Conservation (phyloP, 306 rosid species). For the Macrotyloma uniflorum region DNA sequence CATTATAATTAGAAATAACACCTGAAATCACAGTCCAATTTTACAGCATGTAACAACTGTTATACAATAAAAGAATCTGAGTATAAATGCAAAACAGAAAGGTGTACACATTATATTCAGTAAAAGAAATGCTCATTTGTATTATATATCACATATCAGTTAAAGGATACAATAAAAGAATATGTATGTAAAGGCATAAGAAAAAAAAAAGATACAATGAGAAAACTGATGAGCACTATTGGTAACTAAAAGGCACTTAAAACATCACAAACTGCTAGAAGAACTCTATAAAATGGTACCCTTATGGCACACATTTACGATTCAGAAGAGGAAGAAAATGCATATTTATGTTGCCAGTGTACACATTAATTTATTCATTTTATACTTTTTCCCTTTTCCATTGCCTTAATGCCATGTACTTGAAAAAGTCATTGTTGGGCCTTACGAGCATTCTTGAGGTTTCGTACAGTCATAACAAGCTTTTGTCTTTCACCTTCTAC, state of each 20-base stretch:
- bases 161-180: constrained; percentile 48
- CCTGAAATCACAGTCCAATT: background rate
- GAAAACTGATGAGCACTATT: constrained; percentile 34
- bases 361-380: constrained; percentile 61
- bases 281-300: constrained; percentile 43
- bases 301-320: constrained; percentile 42
- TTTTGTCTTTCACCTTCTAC: constrained; percentile 99
- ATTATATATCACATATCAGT: constrained; percentile 38
- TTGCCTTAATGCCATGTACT: constrained; percentile 18
- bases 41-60: background rate
- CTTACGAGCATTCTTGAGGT: constrained; percentile 72
- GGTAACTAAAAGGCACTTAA: constrained; percentile 33
- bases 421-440: constrained; percentile 42
- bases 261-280: constrained; percentile 37
- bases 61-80: background rate
- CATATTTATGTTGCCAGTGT: constrained; percentile 42
- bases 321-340: constrained; percentile 22
- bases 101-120: background rate
- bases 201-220: constrained; percentile 14
- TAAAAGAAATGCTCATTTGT: constrained; percentile 23
- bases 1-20: background rate
- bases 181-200: constrained; percentile 30
- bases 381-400: constrained; percentile 31
- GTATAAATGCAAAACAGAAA: background rate
- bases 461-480: constrained; percentile 89